Base-by-base conservation (phyloP, 352 stramenopile species). In the Phytophthora cryptogea region DNA sequence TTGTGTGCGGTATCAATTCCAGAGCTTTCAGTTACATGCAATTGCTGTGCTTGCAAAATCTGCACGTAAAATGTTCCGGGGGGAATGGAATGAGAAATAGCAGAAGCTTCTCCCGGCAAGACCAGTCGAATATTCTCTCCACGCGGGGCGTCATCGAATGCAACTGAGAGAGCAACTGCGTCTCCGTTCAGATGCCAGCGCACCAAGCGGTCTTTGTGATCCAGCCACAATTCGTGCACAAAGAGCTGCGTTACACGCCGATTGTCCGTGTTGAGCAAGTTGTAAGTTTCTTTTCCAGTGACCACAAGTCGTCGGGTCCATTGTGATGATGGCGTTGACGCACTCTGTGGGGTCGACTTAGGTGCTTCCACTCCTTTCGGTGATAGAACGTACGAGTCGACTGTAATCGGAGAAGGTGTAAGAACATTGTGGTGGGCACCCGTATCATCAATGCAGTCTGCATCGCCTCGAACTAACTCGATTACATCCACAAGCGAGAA, bases 111-210 rank as follows among this genome's bases (percentile, higher is more conserved):
- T 9, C 85, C 85, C 7, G 83, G 85, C 31, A 94, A 66, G 2
- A 94, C 84, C 4, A 94, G 66, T 8, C 85, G 82, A 51, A 94
- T 83, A 42, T 89, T 88, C 55, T 94, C 80, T 37, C 84, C 85
- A 37, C 83, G 72, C 3, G 69, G 49, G 0, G 70, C 74, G 32
- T 83, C 78, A 35, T 94, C 85, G 50, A 94, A 94, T 11, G 85
- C 81, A 48, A 94, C 82, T 0, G 85, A 94, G 5, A 94, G 71
- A 8, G 82, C 85, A 5, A 94, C 85, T 0, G 85, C 80, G 30
- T 94, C 85, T 40, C 85, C 85, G 36, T 92, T 94, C 43, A 94
- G 70, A 64, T 94, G 85, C 85, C 85, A 94, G 8, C 85, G 83
- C 35, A 94, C 85, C 33, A 94, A 68, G 6, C 85, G 78, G 31